Evolutionary conservation across 805 yeast genomes (phyloP).

Genomic region (Sungouiella blattae): DNA sequence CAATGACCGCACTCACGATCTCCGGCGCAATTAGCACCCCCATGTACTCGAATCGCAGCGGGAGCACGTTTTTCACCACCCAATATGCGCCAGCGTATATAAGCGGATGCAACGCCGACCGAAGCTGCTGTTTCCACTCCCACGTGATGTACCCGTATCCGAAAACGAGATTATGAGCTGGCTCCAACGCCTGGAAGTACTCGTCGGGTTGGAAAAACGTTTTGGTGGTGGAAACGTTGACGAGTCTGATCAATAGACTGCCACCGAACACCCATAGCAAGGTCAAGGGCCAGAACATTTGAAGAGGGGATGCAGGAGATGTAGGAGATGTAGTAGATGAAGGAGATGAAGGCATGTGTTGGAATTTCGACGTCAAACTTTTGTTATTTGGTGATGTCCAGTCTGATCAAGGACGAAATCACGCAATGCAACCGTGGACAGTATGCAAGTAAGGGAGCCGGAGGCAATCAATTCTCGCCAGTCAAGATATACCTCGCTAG

Average conservation of each 20-base stretch:
- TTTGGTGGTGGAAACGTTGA: slow-evolving; percentile 58
- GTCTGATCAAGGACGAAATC: no score
- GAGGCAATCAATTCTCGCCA: no score
- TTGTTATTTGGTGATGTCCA: no score
- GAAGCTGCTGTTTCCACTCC: slow-evolving; percentile 82
- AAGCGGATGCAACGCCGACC: slow-evolving; percentile 80
- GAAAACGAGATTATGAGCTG: slow-evolving; percentile 73
- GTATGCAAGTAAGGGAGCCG: no score
- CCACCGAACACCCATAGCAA: no score
- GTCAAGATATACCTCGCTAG: no score
- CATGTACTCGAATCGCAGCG: slow-evolving; percentile 20
- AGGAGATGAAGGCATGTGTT: no score
- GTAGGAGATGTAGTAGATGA: no score
- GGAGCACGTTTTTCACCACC: slow-evolving; percentile 21
- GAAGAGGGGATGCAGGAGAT: no score
- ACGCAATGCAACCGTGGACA: no score
- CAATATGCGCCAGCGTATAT: slow-evolving; percentile 50
- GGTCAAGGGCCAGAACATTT: no score
- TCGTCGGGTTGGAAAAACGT: slow-evolving; percentile 97
- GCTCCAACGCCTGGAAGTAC: slow-evolving; percentile 88
- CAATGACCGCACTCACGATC: slow-evolving; percentile 61
- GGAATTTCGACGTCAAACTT: no score
- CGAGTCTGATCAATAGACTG: slow-evolving; percentile 35
- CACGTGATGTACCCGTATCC: slow-evolving; percentile 86
- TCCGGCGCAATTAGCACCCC: slow-evolving; percentile 56